Evolutionary conservation across 2,329 filamentous ascomycete species (phyloP).

Genomic region (Aureobasidium sp.): DNA sequence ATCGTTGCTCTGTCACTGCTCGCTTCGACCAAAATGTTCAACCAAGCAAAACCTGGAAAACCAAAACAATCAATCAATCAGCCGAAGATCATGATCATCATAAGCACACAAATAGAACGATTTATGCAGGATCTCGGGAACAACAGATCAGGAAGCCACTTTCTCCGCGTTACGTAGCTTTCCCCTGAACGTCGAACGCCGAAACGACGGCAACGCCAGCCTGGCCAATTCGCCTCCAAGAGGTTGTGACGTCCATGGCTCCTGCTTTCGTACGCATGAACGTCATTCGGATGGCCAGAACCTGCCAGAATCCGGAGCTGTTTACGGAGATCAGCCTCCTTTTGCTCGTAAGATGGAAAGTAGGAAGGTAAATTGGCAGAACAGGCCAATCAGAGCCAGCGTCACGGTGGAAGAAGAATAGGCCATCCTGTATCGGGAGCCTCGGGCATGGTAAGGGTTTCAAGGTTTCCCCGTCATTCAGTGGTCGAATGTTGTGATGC

Average conservation of each 20-base stretch:
- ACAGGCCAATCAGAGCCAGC: not conserved
- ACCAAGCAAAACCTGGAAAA: not conserved
- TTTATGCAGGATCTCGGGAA: not conserved
- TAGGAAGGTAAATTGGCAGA: constrained; percentile 1
- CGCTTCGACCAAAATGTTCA: not conserved
- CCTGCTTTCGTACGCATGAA: not conserved
- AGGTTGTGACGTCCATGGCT: not conserved
- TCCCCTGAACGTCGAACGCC: not conserved
- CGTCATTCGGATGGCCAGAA: constrained; percentile 2
- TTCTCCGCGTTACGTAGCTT: not conserved
- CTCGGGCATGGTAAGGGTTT: not conserved
- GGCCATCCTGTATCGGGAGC: not conserved
- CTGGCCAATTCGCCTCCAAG: not conserved
- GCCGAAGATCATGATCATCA: not conserved
- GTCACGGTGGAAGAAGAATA: not conserved
- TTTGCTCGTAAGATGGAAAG: constrained; percentile 10
- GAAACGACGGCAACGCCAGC: constrained; percentile 2
- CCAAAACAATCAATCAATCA: not conserved
- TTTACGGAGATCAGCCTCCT: constrained; percentile 6
- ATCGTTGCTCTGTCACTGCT: not conserved
- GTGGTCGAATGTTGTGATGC: constrained; percentile 2
- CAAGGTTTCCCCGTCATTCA: not conserved
- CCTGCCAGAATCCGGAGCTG: not conserved
- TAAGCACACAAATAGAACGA: not conserved
- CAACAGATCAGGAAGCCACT: not conserved